Base-by-base conservation (phyloP, 805 yeast genomes). In the Candida maris region DNA sequence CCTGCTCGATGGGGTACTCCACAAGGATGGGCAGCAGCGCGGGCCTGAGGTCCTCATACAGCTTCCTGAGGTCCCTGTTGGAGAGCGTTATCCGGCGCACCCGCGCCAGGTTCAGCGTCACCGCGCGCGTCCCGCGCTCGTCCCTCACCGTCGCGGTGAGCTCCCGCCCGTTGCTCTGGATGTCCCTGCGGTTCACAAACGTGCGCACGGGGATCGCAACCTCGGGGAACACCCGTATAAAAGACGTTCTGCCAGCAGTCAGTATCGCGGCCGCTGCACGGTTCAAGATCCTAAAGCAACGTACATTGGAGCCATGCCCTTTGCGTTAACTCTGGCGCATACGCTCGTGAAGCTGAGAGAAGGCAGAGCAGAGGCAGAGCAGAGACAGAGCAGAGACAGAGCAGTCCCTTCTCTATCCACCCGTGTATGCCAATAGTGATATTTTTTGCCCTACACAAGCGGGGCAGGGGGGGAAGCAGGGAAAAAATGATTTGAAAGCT, bases 221-320 rank as follows among this genome's bases (percentile, higher is more conserved):
- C 1, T 32, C 21, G 10, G 39, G 30, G 1, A 45, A 38, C 8
- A 54, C 23, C 13, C 30, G 34, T n/a, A 54, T 35, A 38, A 51
- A 52, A 19, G 59, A 45, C 5, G 52, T 51, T 14, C 58, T 44
- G 10, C 14, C 15, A 19, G 7, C 14, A n/a, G n/a, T n/a, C n/a
- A n/a, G n/a, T n/a, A n/a, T n/a, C n/a, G n/a, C n/a, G n/a, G n/a
- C n/a, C n/a, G n/a, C n/a, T n/a, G n/a, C n/a, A n/a, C n/a, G 14
- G 14, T 25, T 29, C 5, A 22, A n/a, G n/a, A n/a, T n/a, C n/a
- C n/a, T n/a, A n/a, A n/a, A 10, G 22, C 18, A 18, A 52, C 57
- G 20, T 44, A 52, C 57, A 42, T 45, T 29, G 57, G 57, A 14
- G 57, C 50, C 57, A 52, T 43, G 12, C 15, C 28, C n/a, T n/a